These are phyloP conservation scores for Chaetomium olivaceum DNA, from an alignment of 2,329 filamentous ascomycete genomes.

Conservation along the genomic window DNA sequence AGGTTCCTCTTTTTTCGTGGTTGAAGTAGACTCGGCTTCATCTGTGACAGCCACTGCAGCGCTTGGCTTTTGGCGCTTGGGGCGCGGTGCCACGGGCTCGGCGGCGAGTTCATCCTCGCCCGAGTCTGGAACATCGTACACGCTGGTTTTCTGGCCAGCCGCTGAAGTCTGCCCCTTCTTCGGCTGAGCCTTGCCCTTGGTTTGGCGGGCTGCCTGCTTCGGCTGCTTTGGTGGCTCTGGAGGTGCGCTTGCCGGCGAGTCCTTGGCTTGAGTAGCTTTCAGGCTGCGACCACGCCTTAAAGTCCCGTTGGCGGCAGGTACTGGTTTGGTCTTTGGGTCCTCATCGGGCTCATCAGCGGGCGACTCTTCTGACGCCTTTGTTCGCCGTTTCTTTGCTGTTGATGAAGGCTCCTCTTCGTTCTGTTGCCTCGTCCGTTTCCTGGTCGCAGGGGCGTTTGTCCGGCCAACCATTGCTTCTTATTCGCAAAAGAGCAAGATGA, in stretches of 20 bases:
- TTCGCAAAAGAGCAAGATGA: background rate
- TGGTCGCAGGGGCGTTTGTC: background rate
- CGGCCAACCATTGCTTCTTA: background rate
- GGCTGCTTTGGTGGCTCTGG: slow-evolving; percentile 10
- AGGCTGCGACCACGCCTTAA: background rate
- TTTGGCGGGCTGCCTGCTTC: background rate
- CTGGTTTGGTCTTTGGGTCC: background rate
- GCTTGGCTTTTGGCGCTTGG: background rate
- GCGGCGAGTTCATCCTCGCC: slow-evolving; percentile 28
- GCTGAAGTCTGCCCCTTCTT: slow-evolving; percentile 6
- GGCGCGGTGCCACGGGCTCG: slow-evolving; percentile 1
- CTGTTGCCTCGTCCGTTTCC: slow-evolving; percentile 24
- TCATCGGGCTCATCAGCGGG: background rate
- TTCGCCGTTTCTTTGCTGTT: slow-evolving; percentile 27
- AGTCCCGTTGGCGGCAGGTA: background rate
- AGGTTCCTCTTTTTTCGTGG: slow-evolving; percentile 1
- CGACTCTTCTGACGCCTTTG: slow-evolving; percentile 3
- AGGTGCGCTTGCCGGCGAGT: background rate
- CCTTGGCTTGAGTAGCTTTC: background rate
- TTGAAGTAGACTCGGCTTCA: background rate
- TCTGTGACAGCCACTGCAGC: background rate
- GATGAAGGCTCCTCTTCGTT: slow-evolving; percentile 25
- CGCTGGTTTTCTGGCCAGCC: slow-evolving; percentile 21
- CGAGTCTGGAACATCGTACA: slow-evolving; percentile 36
- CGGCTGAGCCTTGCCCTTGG: slow-evolving; percentile 4